These are phyloP conservation scores for Rutstroemia sp. DNA, from an alignment of 2,329 filamentous ascomycete species.

Conservation along the genomic window DNA sequence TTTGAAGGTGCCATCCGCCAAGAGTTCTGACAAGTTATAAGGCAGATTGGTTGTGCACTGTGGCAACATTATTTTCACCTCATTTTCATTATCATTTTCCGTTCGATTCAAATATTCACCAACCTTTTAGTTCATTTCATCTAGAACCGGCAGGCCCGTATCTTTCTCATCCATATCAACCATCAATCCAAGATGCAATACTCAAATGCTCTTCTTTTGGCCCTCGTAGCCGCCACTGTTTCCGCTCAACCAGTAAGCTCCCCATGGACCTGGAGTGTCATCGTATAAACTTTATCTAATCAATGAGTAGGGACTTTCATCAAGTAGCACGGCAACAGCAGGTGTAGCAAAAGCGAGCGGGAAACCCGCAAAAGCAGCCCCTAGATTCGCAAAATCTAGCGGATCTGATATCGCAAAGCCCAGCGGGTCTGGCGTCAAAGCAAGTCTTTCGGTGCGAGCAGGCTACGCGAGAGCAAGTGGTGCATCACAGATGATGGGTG, in stretches of 20 bases:
- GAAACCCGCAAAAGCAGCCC: no score
- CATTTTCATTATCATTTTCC: background rate
- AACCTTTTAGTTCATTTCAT: background rate
- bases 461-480: background rate
- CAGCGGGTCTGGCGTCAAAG: background rate
- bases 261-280: no score
- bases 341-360: background rate
- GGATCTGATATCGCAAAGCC: background rate
- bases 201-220: conserved; percentile 19
- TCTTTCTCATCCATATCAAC: background rate
- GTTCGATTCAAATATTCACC: background rate
- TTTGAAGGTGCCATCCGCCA: background rate
- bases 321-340: background rate
- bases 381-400: no score
- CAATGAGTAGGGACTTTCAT: conserved; percentile 4
- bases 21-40: conserved; percentile 1
- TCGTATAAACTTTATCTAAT: background rate
- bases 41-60: background rate
- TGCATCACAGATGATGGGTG: background rate
- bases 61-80: background rate
- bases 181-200: conserved; percentile 22
- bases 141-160: background rate
- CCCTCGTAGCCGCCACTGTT: conserved; percentile 19
- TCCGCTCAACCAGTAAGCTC: conserved; percentile 14
- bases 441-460: background rate